Percentiles rank a stretch among this genome's conserved stretches.
Evolutionary conservation across 78 protist species (phyloP).

Genomic region (Polysphondylium violaceum): DNA sequence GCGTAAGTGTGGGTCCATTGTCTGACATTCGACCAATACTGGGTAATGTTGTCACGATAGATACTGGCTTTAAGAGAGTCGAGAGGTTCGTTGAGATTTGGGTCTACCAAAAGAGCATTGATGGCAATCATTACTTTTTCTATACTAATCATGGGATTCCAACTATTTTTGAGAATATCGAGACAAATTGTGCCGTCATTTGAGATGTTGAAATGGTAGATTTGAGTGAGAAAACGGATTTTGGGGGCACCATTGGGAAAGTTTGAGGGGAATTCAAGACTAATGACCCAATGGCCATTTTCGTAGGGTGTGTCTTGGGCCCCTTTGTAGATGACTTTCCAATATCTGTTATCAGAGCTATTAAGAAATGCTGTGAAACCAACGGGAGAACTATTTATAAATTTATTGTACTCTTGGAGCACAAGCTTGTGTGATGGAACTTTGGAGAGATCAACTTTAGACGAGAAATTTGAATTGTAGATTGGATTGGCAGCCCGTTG

Average conservation of each 20-base stretch:
- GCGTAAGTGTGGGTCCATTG: constrained; percentile 42
- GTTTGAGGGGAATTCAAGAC: constrained; percentile 81
- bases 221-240: constrained; percentile 88
- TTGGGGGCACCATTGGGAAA: constrained; percentile 90
- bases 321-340: constrained; percentile 68
- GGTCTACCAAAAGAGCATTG: constrained; percentile 84
- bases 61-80: constrained; percentile 73
- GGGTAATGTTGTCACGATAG: constrained; percentile 22
- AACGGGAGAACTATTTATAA: neutral
- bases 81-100: constrained; percentile 87
- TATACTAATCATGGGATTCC: constrained; percentile 93
- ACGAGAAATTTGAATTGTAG: no score
- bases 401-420: neutral
- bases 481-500: neutral
- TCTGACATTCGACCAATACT: constrained; percentile 22
- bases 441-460: neutral
- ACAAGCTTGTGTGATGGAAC: neutral
- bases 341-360: constrained; percentile 19
- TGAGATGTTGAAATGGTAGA: constrained; percentile 96
- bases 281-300: constrained; percentile 41
- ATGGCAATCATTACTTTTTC: constrained; percentile 88
- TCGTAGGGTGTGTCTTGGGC: constrained; percentile 49
- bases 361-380: constrained; percentile 19
- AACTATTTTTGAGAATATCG: constrained; percentile 94
- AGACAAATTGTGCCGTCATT: constrained; percentile 94